Evolutionary conservation across 1,284 basidiomycete species (phyloP).

Genomic region (Trametes polyzona): DNA sequence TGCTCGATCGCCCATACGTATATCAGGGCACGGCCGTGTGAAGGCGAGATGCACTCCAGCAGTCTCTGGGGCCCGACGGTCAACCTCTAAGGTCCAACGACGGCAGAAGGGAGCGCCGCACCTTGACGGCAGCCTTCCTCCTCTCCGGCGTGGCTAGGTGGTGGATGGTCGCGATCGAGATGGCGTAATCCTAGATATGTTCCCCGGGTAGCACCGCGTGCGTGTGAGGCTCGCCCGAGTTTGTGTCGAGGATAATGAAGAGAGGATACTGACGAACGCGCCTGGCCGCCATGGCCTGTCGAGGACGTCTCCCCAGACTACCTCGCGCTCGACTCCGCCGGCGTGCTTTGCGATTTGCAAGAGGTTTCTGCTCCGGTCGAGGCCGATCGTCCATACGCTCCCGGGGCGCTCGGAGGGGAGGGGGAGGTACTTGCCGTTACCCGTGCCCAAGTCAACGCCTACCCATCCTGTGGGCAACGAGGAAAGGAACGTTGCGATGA

Average conservation of each 20-base stretch:
- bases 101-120: conserved; percentile 34
- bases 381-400: conserved; percentile 73
- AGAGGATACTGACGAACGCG: conserved; percentile 73
- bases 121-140: conserved; percentile 74
- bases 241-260: neutral
- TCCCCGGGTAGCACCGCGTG: neutral
- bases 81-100: neutral
- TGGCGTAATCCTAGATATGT: conserved; percentile 81
- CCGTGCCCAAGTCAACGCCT: conserved; percentile 94
- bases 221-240: neutral
- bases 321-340: conserved; percentile 64
- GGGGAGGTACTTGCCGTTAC: conserved; percentile 96
- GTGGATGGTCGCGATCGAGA: conserved; percentile 95
- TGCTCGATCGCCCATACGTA: conserved; percentile 99
- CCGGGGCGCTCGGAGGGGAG: conserved; percentile 61
- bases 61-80: conserved; percentile 52
- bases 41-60: conserved; percentile 62
- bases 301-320: conserved; percentile 76
- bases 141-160: conserved; percentile 84
- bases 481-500: conserved; percentile 83
- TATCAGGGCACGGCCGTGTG: conserved; percentile 81
- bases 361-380: conserved; percentile 82
- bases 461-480: conserved; percentile 78
- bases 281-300: conserved; percentile 72
- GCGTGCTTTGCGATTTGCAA: conserved; percentile 74